A percentile compares a stretch with the other conserved stretches of the same genome.
Evolutionary conservation across 192 early-diverging fungal genomes (phyloP).

Genomic region (Phycomyces blakesleeanus): DNA sequence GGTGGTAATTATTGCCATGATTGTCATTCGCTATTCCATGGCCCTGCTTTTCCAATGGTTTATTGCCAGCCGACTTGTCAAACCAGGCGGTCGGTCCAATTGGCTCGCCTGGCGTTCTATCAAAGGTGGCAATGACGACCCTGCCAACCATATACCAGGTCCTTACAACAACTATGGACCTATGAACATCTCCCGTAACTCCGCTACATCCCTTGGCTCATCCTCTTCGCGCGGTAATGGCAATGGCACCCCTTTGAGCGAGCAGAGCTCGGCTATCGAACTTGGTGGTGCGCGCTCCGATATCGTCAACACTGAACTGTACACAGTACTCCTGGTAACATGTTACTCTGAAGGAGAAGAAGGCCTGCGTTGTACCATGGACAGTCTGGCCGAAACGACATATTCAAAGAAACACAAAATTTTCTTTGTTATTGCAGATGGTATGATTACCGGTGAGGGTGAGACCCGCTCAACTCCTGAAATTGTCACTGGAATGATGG

Average conservation of each 20-base stretch:
- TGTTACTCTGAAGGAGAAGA: constrained; percentile 90
- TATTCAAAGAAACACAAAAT: constrained; percentile 88
- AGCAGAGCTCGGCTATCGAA: constrained; percentile 17
- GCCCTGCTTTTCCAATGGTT: constrained; percentile 61
- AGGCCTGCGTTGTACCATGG: constrained; percentile 77
- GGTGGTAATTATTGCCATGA: constrained; percentile 53
- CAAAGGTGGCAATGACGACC: constrained; percentile 32
- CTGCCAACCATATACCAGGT: constrained; percentile 31
- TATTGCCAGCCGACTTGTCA: constrained; percentile 53
- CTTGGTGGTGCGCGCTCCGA: constrained; percentile 26
- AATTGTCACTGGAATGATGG: constrained; percentile 77
- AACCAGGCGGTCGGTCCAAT: constrained; percentile 45
- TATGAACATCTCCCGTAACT: constrained; percentile 6
- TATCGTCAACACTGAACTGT: constrained; percentile 52
- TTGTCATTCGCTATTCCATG: constrained; percentile 60
- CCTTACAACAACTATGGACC: constrained; percentile 29
- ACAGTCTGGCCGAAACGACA: constrained; percentile 76
- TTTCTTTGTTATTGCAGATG: constrained; percentile 87
- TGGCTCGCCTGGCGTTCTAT: constrained; percentile 47
- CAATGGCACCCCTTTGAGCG: constrained; percentile 5
- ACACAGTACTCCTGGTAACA: constrained; percentile 77
- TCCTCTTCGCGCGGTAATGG: constrained; percentile 5
- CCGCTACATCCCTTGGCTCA: constrained; percentile 15
- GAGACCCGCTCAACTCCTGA: constrained; percentile 74
- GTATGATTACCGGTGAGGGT: constrained; percentile 81